A percentile compares a stretch with the other conserved stretches of the same genome.
Evolutionary conservation across 1,284 basidiomycete species (phyloP).

Genomic region (Marasmius oreades): DNA sequence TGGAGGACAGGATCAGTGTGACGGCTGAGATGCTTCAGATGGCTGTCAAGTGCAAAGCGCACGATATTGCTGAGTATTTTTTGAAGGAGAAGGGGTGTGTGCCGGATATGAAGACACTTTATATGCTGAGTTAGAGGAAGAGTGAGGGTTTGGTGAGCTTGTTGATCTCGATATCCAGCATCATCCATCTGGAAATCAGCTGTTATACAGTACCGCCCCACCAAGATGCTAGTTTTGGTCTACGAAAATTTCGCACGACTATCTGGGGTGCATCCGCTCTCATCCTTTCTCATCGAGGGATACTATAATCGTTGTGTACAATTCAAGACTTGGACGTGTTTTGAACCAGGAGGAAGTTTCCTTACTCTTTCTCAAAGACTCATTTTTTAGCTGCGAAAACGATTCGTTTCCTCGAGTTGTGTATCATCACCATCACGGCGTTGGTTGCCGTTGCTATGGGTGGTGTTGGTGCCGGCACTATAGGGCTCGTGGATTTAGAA

Average conservation of each 20-base stretch:
- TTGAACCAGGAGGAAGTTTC: too few species aligned
- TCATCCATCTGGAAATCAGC: too few species aligned
- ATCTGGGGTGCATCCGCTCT: too few species aligned
- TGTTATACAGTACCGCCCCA: too few species aligned
- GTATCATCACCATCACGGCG: constrained; percentile 48
- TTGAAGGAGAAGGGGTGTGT: constrained; percentile 72
- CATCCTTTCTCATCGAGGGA: too few species aligned
- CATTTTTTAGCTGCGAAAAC: constrained; percentile 44
- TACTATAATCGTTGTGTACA: too few species aligned
- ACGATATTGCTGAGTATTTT: constrained; percentile 72
- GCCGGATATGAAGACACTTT: constrained; percentile 66
- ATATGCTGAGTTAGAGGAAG: constrained; percentile 33
- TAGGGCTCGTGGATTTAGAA: constrained; percentile 63
- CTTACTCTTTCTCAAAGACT: too few species aligned
- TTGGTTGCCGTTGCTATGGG: constrained; percentile 54
- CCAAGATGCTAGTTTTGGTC: too few species aligned
- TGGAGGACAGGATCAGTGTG: constrained; percentile 59
- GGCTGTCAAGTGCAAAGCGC: constrained; percentile 61
- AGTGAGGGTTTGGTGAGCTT: too few species aligned
- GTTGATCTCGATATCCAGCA: too few species aligned
- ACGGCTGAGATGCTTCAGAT: constrained; percentile 56
- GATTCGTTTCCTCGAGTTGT: constrained; percentile 61
- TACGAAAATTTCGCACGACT: too few species aligned
- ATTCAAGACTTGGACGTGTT: too few species aligned
- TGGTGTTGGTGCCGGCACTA: constrained; percentile 35